Evolutionary conservation across 257 asterid genomes (phyloP), one percentile per base, ranked within the genome.

Genomic region (Galeopsis tetrahit): DNA sequence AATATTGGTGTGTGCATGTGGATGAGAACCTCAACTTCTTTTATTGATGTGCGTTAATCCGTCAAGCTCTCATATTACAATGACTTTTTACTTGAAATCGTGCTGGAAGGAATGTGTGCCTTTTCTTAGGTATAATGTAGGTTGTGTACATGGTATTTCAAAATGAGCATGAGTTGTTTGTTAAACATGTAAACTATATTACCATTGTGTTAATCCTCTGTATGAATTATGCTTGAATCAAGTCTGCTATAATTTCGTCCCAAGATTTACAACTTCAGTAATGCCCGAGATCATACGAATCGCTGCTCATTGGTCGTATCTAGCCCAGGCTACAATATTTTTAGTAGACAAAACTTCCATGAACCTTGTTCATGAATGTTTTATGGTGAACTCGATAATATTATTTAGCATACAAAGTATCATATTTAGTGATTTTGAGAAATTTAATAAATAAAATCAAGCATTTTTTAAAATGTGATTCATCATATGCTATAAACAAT

Each of bases 71-170:
- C 66, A 13, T 2, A 21, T 38, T 64, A 34, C 59, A 31, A 40
- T 57, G 43, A 38, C 63, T 31, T 40, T 15, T n/a, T 49, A 15
- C 35, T 11, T 62, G 38, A 63, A 32, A 49, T 36, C 42, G 28
- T 63, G 10, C 57, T 43, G 28, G 42, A 33, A 66, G 55, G 44
- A 10, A 35, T 56, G n/a, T 5, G 32, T 57, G 17, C 33, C 32
- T 43, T 72, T 66, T 60, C 69, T 13, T 49, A 48, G 62, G 72
- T 6, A 7, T 38, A 61, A 32, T 69, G n/a, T n/a, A 32, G 56
- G 56, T 3, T 5, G 56, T 4, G 43, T 7, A 38, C 43, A 38
- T 38, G 43, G 7, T 7, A 5, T 5, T 38, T 38, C 43, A 38
- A 38, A 49, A 13, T 21, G 28, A 13, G 13, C 2, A 13, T 28